phyloP scores from a whole-genome alignment of 2,329 filamentous ascomycete genomes.

The Trichophaea hybrida region DNA sequence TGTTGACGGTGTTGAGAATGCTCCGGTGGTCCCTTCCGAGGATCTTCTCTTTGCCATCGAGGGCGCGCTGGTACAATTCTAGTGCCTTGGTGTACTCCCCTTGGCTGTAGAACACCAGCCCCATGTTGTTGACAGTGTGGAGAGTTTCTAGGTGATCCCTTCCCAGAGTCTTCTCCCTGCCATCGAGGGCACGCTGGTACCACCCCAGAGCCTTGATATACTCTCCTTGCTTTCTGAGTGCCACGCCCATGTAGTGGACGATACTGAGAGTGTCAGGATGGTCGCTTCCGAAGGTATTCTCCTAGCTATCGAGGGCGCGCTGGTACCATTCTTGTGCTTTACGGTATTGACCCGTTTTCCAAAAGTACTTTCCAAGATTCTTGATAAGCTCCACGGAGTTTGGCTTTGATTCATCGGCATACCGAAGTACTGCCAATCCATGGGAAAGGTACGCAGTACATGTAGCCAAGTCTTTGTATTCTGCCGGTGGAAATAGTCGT shows the following conservation, averaged over 20 bases:
- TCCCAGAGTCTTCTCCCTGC: constrained; percentile 9
- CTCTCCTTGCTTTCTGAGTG: background rate
- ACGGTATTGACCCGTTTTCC: constrained; percentile 4
- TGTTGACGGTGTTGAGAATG: no score
- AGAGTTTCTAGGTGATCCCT: constrained; percentile 4
- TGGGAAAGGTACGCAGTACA: no score
- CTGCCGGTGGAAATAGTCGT: no score
- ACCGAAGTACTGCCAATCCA: no score
- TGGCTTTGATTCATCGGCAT: no score
- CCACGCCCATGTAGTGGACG: background rate
- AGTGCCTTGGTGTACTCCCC: constrained; percentile 1
- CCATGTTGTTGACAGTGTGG: constrained; percentile 4
- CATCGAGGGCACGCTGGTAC: constrained; percentile 2
- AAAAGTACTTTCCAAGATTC: background rate
- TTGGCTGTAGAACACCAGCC: constrained; percentile 7
- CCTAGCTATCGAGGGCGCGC: background rate
- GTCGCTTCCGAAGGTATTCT: constrained; percentile 11
- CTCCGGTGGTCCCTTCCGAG: background rate
- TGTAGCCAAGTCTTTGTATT: no score
- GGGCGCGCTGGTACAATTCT: background rate
- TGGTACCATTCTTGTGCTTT: constrained; percentile 11
- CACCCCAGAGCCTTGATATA: constrained; percentile 11
- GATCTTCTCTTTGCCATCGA: constrained; percentile 2
- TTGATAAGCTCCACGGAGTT: no score
- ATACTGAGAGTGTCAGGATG: background rate